phyloP scores from a whole-genome alignment of 768 basidiomycete genomes.

The Lentinula edodes region DNA sequence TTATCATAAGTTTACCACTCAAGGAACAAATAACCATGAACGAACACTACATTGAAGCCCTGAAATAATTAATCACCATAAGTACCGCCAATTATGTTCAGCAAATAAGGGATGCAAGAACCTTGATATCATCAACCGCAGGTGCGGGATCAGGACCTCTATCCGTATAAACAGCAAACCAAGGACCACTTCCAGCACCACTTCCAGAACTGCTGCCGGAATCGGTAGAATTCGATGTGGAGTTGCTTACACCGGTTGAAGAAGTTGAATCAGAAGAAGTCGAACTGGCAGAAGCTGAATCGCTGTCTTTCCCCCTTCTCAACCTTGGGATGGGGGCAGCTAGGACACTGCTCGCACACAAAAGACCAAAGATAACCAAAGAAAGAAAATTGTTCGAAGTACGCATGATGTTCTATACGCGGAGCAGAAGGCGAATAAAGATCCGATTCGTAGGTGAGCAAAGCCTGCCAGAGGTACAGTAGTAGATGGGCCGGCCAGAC shows the following conservation, averaged over 20 bases:
- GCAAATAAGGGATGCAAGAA: background rate
- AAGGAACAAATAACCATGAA: background rate
- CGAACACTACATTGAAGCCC: slow-evolving; percentile 25
- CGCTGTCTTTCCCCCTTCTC: background rate
- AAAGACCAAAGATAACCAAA: background rate
- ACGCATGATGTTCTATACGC: background rate
- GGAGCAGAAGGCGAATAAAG: background rate
- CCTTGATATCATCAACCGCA: slow-evolving; percentile 1
- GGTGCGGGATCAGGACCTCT: slow-evolving; percentile 5
- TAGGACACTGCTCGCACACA: background rate
- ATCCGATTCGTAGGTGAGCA: background rate
- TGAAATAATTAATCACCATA: background rate
- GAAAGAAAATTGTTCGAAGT: background rate
- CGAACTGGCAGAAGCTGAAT: background rate
- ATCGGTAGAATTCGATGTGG: background rate
- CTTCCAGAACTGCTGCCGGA: background rate
- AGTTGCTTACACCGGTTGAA: background rate
- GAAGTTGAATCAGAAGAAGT: too few relatives aligned
- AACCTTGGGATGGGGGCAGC: background rate
- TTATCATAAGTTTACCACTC: background rate
- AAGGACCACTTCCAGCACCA: slow-evolving; percentile 2
- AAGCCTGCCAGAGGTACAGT: background rate
- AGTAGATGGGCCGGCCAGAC: background rate
- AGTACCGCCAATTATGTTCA: background rate
- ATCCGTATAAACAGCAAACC: slow-evolving; percentile 2